Evolutionary conservation across 768 basidiomycete genomes (phyloP), one percentile per base, ranked within the genome.

Genomic region (Lentinula edodes): DNA sequence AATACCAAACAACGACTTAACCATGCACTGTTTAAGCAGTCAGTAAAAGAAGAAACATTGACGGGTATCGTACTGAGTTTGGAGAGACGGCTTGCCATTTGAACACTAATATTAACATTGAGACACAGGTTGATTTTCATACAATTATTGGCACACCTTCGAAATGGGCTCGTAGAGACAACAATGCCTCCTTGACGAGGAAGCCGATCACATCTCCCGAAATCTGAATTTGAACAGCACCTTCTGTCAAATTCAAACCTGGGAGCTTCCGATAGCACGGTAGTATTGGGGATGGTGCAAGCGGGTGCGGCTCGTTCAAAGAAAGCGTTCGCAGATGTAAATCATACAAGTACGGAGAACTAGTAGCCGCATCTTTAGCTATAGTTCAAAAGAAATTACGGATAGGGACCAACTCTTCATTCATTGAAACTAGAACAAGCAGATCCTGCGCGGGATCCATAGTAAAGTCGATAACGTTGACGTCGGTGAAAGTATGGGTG

Each of bases 401-500:
- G 15, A 16, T 23, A 15, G 7, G 7, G 52, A 36, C 52, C 58
- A n/a, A 83, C 82, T 74, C 72, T 23, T 70, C 66, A 41, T 77
- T 74, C 10, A 79, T 70, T 3, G 78, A 73, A 15, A 84, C 78
- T 12, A 85, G 76, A 12, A 82, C 79, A 15, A 84, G 71, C 4
- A 86, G 67, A 68, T 85, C 81, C 69, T 83, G 81, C 5, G 76
- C 72, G 10, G 81, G 82, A 70, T 83, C 82, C 77, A 85, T 83
- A 0, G 83, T 83, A 55, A 85, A 83, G 63, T 86, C 83, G 28
- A 82, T 74, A 61, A 83, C 76, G 48, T 71, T 74, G 20, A 79
- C 56, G 41, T 77, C 76, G 12, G 68, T 70, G 71, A 81, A 78
- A 28, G 68, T 52, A 62, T 82, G 79, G 1, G 76, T 78, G 81